Evolutionary conservation across 306 rosid genomes (phyloP).

Genomic region (Fagus crenata): DNA sequence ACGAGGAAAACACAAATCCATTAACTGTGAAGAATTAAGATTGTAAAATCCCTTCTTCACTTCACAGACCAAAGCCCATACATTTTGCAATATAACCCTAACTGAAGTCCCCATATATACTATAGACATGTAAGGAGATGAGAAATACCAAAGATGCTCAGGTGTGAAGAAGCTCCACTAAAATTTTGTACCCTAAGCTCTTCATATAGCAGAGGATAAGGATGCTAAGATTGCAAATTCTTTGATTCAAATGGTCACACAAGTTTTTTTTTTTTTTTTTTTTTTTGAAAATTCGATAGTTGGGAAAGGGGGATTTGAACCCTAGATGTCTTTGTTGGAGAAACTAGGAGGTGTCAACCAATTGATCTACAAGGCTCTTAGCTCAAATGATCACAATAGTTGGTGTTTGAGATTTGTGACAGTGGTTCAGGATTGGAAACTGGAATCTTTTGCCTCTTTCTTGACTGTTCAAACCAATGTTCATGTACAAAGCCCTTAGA

Average conservation of each 20-base stretch:
- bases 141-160: background rate
- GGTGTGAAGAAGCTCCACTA: background rate
- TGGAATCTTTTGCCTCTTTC: background rate
- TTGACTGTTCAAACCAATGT: background rate
- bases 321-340: too few relatives aligned
- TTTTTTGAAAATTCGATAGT: too few relatives aligned
- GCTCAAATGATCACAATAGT: background rate
- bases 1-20: background rate
- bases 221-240: background rate
- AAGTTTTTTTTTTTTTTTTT: too few relatives aligned
- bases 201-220: background rate
- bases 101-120: background rate
- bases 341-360: too few relatives aligned
- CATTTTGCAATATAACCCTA: background rate
- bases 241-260: background rate
- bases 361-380: too few relatives aligned
- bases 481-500: constrained; percentile 20
- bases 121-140: background rate
- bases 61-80: background rate
- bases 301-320: too few relatives aligned
- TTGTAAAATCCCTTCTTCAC: background rate
- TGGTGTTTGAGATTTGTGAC: background rate
- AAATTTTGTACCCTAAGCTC: background rate
- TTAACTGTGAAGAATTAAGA: background rate
- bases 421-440: background rate